Percentiles rank a stretch among this genome's conserved stretches.
Conservation (phyloP, 2,329 filamentous ascomycete genomes). For the Diaporthe capsici region DNA sequence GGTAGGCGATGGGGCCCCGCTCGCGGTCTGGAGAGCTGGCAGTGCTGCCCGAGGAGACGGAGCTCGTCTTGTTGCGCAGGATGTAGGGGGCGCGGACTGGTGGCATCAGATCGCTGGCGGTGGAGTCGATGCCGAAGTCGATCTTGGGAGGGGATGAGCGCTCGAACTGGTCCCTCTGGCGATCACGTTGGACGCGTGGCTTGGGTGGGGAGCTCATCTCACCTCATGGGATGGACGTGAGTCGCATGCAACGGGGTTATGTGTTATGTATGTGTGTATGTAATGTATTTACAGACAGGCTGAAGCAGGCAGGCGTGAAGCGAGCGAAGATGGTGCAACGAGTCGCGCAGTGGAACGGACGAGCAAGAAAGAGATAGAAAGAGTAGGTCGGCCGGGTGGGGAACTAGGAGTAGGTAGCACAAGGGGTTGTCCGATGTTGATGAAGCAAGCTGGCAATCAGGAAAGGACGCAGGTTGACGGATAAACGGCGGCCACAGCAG, state of each 20-base stretch:
- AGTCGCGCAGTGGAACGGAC: conserved; percentile 14
- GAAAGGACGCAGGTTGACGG: background rate
- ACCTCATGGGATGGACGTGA: conserved; percentile 23
- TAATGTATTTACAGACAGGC: background rate
- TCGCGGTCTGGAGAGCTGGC: conserved; percentile 6
- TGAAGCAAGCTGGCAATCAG: conserved; percentile 2
- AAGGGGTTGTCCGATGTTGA: background rate
- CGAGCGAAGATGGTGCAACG: conserved; percentile 19
- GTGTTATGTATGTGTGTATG: background rate
- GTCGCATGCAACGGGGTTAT: conserved; percentile 6
- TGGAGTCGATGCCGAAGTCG: conserved; percentile 29
- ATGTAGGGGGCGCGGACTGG: conserved; percentile 12
- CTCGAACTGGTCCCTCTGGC: conserved; percentile 37
- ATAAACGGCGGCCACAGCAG: background rate
- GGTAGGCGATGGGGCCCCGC: conserved; percentile 19
- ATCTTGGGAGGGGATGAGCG: conserved; percentile 35
- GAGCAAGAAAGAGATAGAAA: background rate
- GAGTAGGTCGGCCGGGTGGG: background rate
- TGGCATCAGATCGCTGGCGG: conserved; percentile 26
- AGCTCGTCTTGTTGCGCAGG: conserved; percentile 27
- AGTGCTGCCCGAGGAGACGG: conserved; percentile 27
- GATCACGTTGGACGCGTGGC: conserved; percentile 39
- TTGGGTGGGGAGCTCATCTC: conserved; percentile 40
- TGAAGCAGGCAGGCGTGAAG: background rate
- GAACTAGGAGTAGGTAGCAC: conserved; percentile 7